Evolutionary conservation across 306 rosid species (phyloP), one percentile per base, ranked within the genome.

Genomic region (Elaeagnus macrophylla): DNA sequence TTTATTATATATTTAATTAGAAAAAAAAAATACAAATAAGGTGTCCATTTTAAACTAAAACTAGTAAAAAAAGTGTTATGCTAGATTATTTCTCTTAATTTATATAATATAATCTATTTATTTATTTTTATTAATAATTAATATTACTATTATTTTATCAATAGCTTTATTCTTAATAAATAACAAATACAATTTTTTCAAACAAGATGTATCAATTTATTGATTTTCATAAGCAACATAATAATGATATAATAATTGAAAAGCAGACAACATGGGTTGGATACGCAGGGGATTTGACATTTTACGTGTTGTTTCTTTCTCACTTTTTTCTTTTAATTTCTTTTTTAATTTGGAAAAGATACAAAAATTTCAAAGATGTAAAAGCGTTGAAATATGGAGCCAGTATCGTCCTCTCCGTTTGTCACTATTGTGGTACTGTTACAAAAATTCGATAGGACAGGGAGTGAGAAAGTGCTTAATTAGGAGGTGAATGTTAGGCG

Each of bases 401-500:
- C 38, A 77, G 90, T 83, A 72, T 85, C 85, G 95, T 89, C 97
- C 80, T 78, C 94, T 88, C 91, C 88, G 61, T 84, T 84, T 88
- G 96, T 81, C 96, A 84, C 71, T 73, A 2, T 55, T 72, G 75
- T 76, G 76, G 70, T 85, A 65, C 55, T 51, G 53, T 48, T 45
- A 13, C n/a, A 56, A 70, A 19, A 39, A 36, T 49, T 36, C 15
- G 54, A 62, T 53, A n/a, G n/a, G n/a, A n/a, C n/a, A 62, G 52
- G 56, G 15, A 43, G 54, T 13, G 41, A 48, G 57, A 19, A 11
- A 12, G 46, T 5, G 12, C 17, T 53, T 47, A 35, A 20, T 12
- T 11, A 9, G 48, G 32, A 35, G 45, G 37, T 51, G 40, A n/a
- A n/a, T n/a, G n/a, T n/a, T n/a, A 36, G 53, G 57, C 75, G 39